Conservation (phyloP, 371 early-diverging fungal species). For the Apophysomyces variabilis region DNA sequence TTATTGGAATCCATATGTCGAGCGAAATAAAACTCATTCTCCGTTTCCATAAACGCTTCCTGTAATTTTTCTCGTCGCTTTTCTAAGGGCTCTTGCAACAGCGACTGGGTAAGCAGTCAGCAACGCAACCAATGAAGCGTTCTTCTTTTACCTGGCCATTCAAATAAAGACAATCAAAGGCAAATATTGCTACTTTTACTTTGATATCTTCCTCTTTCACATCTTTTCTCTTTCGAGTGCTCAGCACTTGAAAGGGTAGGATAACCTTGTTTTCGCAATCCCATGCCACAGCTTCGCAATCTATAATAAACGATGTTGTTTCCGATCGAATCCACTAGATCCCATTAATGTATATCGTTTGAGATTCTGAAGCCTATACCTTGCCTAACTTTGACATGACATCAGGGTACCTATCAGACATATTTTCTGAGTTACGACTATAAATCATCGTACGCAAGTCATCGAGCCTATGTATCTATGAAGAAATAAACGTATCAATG, state of each 20-base stretch:
- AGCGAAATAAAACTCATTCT: slow-evolving; percentile 93
- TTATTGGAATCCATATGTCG: slow-evolving; percentile 78
- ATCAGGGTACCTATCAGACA: slow-evolving; percentile 96
- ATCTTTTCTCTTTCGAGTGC: slow-evolving; percentile 98
- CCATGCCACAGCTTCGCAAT: slow-evolving; percentile 99
- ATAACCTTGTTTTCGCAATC: slow-evolving; percentile 86
- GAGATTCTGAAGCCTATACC: slow-evolving; percentile 36
- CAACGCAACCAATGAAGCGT: slow-evolving; percentile 1
- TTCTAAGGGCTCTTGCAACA: slow-evolving; percentile 80
- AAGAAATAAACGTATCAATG: background rate
- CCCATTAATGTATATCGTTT: background rate
- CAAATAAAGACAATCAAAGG: slow-evolving; percentile 97
- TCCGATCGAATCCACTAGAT: slow-evolving; percentile 63
- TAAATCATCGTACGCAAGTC: slow-evolving; percentile 86
- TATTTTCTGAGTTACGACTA: slow-evolving; percentile 97
- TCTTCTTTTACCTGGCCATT: slow-evolving; percentile 77
- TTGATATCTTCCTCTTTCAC: slow-evolving; percentile 90
- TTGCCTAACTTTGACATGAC: slow-evolving; percentile 74
- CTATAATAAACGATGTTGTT: slow-evolving; percentile 93
- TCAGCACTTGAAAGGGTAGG: slow-evolving; percentile 97
- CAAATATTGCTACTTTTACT: slow-evolving; percentile 96
- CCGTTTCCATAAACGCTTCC: slow-evolving; percentile 78
- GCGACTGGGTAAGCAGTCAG: slow-evolving; percentile 49
- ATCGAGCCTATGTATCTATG: slow-evolving; percentile 79
- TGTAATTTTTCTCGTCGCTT: slow-evolving; percentile 82